Evolutionary conservation across 2,329 filamentous ascomycete genomes (phyloP), one percentile per base, ranked within the genome.

Genomic region (Trichoderma koningii): DNA sequence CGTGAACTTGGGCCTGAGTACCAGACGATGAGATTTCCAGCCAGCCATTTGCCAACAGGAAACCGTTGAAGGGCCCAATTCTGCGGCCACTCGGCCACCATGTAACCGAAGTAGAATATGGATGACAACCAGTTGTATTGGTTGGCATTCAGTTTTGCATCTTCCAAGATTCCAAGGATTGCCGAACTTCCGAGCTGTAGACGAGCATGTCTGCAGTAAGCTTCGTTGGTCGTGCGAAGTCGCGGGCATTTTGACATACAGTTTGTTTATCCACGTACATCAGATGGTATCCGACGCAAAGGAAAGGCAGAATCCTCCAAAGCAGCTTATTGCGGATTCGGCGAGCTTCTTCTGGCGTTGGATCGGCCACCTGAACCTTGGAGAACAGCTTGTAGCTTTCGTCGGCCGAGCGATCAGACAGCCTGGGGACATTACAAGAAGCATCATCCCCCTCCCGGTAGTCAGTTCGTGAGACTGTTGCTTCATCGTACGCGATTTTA

Each of bases 101-200:
- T 74, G 65, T 79, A 81, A 47, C 81, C 82, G 65, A 84, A 80
- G 69, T 83, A 83, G 71, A 84, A 84, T 61, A 83, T 82, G 14
- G 80, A 82, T 3, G 65, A 65, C 9, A 68, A 61, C 66, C 66
- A 67, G 7, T 68, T 68, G 44, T 67, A 68, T 50, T 69, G 61
- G 21, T 68, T 59, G 44, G 66, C n/a, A 34, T 53, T 60, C 47
- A 68, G 26, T 7, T 67, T 38, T 12, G 66, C 66, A 52, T 68
- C 66, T 12, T 67, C 57, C 2, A 68, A 38, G 12, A 68, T 68
- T 1, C 66, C 66, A 28, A 68, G 56, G 53, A 68, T 67, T 9
- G 66, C 66, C 6, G 66, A 68, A 52, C 66, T 68, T 6, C 66
- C 66, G 4, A 67, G 47, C 66, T 68, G 26, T 34, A 44, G 2